Conservation (phyloP, 768 basidiomycete species). For the Roridomyces roridus region DNA sequence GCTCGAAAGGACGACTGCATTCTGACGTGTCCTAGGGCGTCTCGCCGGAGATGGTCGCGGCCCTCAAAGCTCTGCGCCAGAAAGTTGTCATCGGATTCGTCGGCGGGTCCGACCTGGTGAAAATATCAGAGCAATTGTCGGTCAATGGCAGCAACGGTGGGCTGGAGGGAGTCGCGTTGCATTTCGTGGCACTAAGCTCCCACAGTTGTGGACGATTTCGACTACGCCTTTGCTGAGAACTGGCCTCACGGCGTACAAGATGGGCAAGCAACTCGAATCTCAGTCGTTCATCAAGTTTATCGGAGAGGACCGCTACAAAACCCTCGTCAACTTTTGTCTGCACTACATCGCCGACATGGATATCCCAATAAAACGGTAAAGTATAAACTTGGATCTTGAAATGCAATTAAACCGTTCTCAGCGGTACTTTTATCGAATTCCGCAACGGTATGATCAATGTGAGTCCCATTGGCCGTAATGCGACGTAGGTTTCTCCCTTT, state of each 20-base stretch:
- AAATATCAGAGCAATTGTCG: slow-evolving; percentile 87
- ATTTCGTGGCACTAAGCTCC: not conserved
- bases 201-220: slow-evolving; percentile 80
- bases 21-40: slow-evolving; percentile 48
- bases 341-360: slow-evolving; percentile 94
- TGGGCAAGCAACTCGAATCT: slow-evolving; percentile 73
- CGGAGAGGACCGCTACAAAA: slow-evolving; percentile 94
- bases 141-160: slow-evolving; percentile 24
- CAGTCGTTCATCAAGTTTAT: slow-evolving; percentile 89
- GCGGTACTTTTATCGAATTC: slow-evolving; percentile 97
- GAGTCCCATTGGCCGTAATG: slow-evolving; percentile 94
- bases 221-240: slow-evolving; percentile 96
- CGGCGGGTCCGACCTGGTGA: slow-evolving; percentile 88
- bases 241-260: slow-evolving; percentile 88
- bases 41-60: slow-evolving; percentile 70
- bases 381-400: not conserved
- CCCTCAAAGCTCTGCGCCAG: slow-evolving; percentile 73
- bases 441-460: slow-evolving; percentile 98
- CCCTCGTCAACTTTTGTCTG: slow-evolving; percentile 89
- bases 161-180: not conserved
- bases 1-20: not conserved
- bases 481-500: slow-evolving; percentile 63
- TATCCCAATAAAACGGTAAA: slow-evolving; percentile 91
- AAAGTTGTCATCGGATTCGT: slow-evolving; percentile 87
- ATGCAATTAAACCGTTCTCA: slow-evolving; percentile 14